phyloP scores from a whole-genome alignment of 805 yeast genomes.

The Starmerella stigmatis region DNA sequence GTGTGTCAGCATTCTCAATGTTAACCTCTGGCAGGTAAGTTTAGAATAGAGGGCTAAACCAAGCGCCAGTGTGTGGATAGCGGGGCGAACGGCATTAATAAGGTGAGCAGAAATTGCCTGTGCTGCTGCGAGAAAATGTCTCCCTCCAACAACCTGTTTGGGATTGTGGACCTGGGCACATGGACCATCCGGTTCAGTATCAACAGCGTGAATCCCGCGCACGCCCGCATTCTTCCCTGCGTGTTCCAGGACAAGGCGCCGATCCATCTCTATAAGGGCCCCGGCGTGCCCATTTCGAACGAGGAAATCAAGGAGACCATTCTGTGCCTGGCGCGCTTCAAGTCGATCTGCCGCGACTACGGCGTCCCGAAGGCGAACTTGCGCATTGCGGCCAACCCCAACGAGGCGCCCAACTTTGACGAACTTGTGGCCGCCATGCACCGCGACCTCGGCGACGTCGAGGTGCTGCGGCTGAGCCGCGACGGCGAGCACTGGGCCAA shows the following conservation, averaged over 20 bases:
- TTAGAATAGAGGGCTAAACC: no score
- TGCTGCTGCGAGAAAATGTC: no score
- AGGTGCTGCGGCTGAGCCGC: slow-evolving; percentile 47
- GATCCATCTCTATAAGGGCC: slow-evolving; percentile 49
- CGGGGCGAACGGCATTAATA: no score
- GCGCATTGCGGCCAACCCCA: slow-evolving; percentile 65
- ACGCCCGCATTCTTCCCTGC: slow-evolving; percentile 68
- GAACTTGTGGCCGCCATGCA: slow-evolving; percentile 48
- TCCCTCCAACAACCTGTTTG: slow-evolving; percentile 8
- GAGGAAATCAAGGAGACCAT: slow-evolving; percentile 50
- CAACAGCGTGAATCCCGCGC: slow-evolving; percentile 55
- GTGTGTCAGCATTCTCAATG: no score
- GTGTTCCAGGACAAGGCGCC: slow-evolving; percentile 66
- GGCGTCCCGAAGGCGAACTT: slow-evolving; percentile 52
- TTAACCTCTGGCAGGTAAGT: no score
- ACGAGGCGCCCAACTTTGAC: slow-evolving; percentile 55
- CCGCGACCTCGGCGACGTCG: slow-evolving; percentile 51
- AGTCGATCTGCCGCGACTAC: slow-evolving; percentile 60
- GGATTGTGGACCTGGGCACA: slow-evolving; percentile 63
- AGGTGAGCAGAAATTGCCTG: no score
- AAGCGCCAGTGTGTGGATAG: no score
- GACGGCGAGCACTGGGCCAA: slow-evolving; percentile 56
- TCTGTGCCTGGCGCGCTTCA: slow-evolving; percentile 55
- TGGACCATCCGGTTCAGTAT: slow-evolving; percentile 65
- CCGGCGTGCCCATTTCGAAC: slow-evolving; percentile 15